A percentile compares a stretch with the other conserved stretches of the same genome.
These are phyloP conservation scores for Pneumocystis carinii DNA, from an alignment of 1,139 yeast genomes.

Conservation along the genomic window DNA sequence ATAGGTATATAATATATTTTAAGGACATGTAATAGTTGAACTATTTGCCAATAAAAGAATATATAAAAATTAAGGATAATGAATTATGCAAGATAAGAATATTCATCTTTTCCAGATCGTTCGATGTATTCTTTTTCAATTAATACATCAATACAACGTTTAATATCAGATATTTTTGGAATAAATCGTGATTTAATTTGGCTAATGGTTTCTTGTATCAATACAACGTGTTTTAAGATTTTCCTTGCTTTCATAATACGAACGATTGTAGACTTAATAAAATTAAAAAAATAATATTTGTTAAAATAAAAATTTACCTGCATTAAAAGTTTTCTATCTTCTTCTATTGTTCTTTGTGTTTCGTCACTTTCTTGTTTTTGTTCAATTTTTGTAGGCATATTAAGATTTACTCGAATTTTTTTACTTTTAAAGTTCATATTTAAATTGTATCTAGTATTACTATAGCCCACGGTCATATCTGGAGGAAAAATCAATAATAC, in stretches of 20 bases:
- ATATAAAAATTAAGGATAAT: not conserved
- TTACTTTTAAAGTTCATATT: conserved; percentile 75
- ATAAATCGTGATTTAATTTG: conserved; percentile 74
- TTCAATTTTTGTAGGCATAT: conserved; percentile 68
- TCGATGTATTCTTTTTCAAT: conserved; percentile 76
- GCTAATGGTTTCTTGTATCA: conserved; percentile 77
- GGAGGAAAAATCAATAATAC: conserved; percentile 52
- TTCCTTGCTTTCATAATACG: conserved; percentile 62
- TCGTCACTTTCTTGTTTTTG: conserved; percentile 65
- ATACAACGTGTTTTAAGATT: conserved; percentile 56
- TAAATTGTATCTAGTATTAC: conserved; percentile 49
- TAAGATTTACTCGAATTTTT: conserved; percentile 71
- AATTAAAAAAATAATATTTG: not conserved
- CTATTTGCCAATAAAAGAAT: not conserved
- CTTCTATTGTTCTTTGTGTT: conserved; percentile 70
- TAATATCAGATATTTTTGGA: conserved; percentile 75
- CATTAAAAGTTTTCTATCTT: conserved; percentile 70
- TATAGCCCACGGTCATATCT: conserved; percentile 19
- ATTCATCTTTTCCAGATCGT: conserved; percentile 54
- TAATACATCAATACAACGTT: conserved; percentile 69
- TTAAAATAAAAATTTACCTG: conserved; percentile 24
- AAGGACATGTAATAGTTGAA: not conserved
- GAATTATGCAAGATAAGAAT: conserved; percentile 57
- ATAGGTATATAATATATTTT: not conserved
- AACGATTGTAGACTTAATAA: conserved; percentile 59